phyloP scores from a whole-genome alignment of 768 basidiomycete species.

The Boletus pseudo-olivaceus region DNA sequence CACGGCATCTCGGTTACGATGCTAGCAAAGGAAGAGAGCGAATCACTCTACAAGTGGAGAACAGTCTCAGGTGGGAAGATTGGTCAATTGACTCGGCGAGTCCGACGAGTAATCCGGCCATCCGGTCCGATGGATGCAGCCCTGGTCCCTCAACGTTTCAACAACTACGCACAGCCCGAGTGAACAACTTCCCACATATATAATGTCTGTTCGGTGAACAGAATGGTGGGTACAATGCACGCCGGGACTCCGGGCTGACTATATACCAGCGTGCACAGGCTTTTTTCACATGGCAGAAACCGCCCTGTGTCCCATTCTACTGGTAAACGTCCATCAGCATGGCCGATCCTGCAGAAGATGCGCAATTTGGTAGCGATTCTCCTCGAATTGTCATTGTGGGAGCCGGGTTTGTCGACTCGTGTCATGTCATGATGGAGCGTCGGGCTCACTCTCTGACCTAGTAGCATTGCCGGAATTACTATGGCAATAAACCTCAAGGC shows the following conservation, averaged over 20 bases:
- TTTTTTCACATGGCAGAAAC: not conserved
- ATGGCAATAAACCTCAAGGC: slow-evolving; percentile 2
- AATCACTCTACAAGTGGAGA: no score
- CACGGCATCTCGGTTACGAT: not conserved
- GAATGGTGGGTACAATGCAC: not conserved
- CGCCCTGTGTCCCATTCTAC: no score
- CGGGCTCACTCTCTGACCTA: not conserved
- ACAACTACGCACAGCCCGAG: no score
- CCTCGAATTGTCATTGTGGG: not conserved
- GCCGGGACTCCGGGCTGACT: not conserved
- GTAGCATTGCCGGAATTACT: not conserved
- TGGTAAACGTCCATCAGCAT: not conserved
- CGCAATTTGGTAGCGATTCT: not conserved
- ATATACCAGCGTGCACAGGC: not conserved
- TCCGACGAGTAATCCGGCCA: no score
- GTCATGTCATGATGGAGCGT: no score
- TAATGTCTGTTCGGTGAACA: not conserved
- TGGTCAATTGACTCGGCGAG: no score
- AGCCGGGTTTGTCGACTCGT: not conserved
- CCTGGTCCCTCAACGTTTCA: no score
- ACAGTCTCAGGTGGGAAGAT: no score
- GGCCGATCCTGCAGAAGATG: not conserved
- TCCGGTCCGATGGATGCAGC: no score
- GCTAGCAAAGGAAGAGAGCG: not conserved
- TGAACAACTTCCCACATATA: not conserved